Evolutionary conservation across 495 filamentous ascomycete species (phyloP), one percentile per base, ranked within the genome.

Genomic region (Penicillium psychrofluorescens): DNA sequence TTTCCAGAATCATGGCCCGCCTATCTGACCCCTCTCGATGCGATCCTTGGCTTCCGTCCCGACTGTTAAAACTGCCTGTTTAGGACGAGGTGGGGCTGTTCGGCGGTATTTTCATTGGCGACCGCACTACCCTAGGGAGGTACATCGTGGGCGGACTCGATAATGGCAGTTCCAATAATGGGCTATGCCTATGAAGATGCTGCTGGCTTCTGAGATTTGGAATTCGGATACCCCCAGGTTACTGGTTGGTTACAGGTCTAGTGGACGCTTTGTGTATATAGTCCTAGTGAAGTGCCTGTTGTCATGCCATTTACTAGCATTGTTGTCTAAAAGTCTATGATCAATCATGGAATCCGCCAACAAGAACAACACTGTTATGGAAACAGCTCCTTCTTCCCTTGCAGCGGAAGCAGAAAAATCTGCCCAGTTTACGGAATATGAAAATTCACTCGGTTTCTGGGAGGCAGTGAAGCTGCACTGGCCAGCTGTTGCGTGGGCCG

Each of bases 401-500:
- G 14, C 29, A 0, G 45, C 48, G 7, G 58, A 64, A 7, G 58
- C 58, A 10, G 54, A 49, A 27, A 38, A 52, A 12, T 61, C 61
- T 1, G 44, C 43, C 34, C 48, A 57, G 36, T 64, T 59, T 39
- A 55, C 49, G 13, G 45, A 55, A 28, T 35, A 56, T 9, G 55
- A 64, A 43, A 58, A 64, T 41, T 9, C 39, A 10, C 52, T 55
- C 37, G 40, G 49, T 16, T 64, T 58, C 46, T 57, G 58, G 55
- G 51, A 54, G 22, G 61, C 61, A 6, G 41, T 56, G 29, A 45
- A 48, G 27, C 46, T 48, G 29, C 46, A 64, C 44, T 59, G 54
- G 53, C 58, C 61, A 2, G 61, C 58, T 16, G 44, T 64, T 14
- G 51, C 43, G 13, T 64, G 61, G 61, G 55, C 51, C 0, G 34